Conservation (phyloP, 108 stramenopile genomes). For the Pseudonitzschia delicatissima region DNA sequence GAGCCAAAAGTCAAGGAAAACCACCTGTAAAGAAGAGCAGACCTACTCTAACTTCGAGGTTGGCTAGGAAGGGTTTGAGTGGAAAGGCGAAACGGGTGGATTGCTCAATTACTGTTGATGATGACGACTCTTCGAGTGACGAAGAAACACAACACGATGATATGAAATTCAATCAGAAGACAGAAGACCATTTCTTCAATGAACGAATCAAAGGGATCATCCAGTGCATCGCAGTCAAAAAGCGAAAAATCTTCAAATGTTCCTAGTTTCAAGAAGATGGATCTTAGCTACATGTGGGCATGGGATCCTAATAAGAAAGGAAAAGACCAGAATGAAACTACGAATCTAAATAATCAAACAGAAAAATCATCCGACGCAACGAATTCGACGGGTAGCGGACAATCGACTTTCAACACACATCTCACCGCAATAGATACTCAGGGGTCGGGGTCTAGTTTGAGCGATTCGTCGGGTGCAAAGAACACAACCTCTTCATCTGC, state of each 20-base stretch:
- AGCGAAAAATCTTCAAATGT: constrained; percentile 31
- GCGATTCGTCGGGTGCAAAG: not conserved
- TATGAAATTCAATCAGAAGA: not conserved
- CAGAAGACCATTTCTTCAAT: constrained; percentile 1
- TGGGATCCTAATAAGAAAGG: constrained; percentile 64
- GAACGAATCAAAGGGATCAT: not conserved
- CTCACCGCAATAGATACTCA: constrained; percentile 1
- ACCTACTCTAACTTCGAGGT: constrained; percentile 3
- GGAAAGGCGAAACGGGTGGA: constrained; percentile 40
- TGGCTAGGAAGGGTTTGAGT: constrained; percentile 26
- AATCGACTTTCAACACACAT: not conserved
- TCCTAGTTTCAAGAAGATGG: constrained; percentile 49
- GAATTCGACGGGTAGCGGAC: constrained; percentile 10
- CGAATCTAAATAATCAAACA: not conserved
- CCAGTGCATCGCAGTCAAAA: not conserved
- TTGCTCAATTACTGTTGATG: constrained; percentile 28
- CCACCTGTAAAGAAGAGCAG: constrained; percentile 11
- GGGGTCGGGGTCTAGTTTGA: not conserved
- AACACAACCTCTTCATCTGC: not conserved
- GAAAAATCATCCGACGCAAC: constrained; percentile 16
- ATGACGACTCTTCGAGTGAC: constrained; percentile 19
- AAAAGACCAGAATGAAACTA: constrained; percentile 13
- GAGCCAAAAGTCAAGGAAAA: constrained; percentile 2
- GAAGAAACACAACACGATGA: constrained; percentile 24
- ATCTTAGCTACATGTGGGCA: constrained; percentile 85